phyloP scores from a whole-genome alignment of 441 rosid species.

The Dalechampia spathulata region DNA sequence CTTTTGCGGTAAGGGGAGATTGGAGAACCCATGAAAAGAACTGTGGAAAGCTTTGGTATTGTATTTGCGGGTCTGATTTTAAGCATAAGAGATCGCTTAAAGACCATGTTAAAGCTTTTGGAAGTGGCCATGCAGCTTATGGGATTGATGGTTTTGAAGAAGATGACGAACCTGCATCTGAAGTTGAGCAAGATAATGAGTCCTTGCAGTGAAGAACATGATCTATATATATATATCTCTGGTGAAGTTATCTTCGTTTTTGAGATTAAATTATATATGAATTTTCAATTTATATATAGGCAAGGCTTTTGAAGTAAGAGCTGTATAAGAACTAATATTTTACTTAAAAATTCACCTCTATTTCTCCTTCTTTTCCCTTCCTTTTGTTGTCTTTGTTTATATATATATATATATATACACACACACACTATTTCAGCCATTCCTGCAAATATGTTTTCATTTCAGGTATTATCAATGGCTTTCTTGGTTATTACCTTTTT shows the following conservation, averaged over 20 bases:
- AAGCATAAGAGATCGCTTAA: slow-evolving; percentile 95
- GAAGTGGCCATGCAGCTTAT: slow-evolving; percentile 80
- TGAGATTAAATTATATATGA: slow-evolving; percentile 17
- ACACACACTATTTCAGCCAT: too few relatives aligned
- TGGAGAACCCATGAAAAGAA: slow-evolving; percentile 96
- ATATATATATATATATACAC: too few relatives aligned
- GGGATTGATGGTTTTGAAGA: slow-evolving; percentile 73
- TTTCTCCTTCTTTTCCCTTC: slow-evolving; percentile 2
- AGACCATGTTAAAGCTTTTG: slow-evolving; percentile 91
- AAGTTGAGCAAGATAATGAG: slow-evolving; percentile 81
- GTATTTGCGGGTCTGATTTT: slow-evolving; percentile 93
- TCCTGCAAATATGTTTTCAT: slow-evolving; percentile 20
- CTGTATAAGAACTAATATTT: slow-evolving; percentile 18
- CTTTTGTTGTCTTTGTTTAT: too few relatives aligned
- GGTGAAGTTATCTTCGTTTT: slow-evolving; percentile 2
- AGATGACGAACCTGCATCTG: slow-evolving; percentile 91
- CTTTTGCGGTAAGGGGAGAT: slow-evolving; percentile 80
- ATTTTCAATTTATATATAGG: not conserved
- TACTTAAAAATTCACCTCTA: slow-evolving; percentile 21
- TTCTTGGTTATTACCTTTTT: not conserved
- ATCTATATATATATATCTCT: not conserved
- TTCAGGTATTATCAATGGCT: slow-evolving; percentile 11
- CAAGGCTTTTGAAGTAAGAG: slow-evolving; percentile 26
- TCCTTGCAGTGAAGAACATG: slow-evolving; percentile 33
- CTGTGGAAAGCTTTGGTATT: slow-evolving; percentile 95